These are phyloP conservation scores for Trichomonas vaginalis DNA, from an alignment of 208 protist genomes.

Conservation along the genomic window DNA sequence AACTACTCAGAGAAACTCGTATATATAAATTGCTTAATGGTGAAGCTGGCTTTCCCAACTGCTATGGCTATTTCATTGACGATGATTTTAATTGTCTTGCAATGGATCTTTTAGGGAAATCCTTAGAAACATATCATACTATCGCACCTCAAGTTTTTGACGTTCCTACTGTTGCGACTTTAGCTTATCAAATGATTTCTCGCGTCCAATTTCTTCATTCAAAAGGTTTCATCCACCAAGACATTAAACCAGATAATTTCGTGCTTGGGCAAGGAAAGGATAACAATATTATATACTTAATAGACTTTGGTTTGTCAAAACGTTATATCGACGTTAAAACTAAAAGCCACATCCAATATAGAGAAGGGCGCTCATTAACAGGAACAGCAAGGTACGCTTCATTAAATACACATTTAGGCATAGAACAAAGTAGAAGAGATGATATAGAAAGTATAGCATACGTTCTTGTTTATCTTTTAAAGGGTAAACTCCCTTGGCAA, in stretches of 20 bases:
- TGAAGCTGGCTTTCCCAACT: constrained; percentile 72
- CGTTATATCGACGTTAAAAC: neutral
- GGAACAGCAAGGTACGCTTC: constrained; percentile 30
- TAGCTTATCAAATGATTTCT: constrained; percentile 79
- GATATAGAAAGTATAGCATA: constrained; percentile 27
- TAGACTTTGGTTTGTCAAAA: constrained; percentile 13
- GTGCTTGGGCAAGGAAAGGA: constrained; percentile 69
- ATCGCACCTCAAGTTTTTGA: constrained; percentile 66
- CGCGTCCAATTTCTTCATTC: constrained; percentile 84
- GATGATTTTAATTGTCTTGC: constrained; percentile 94
- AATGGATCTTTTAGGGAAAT: constrained; percentile 88
- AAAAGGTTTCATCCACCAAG: constrained; percentile 83
- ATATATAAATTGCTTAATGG: constrained; percentile 64
- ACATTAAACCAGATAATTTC: constrained; percentile 93
- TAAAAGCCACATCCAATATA: neutral
- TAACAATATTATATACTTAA: constrained; percentile 34
- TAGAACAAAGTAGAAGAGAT: constrained; percentile 26
- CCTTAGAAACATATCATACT: constrained; percentile 85
- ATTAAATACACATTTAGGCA: constrained; percentile 22
- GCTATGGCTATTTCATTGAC: constrained; percentile 74
- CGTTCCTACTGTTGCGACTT: constrained; percentile 87
- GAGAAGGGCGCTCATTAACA: neutral
- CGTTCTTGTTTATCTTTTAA: constrained; percentile 24
- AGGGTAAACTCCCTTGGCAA: constrained; percentile 27
- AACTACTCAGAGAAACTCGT: constrained; percentile 83